These are phyloP conservation scores for Phanerochaete carnosa DNA, from an alignment of 768 basidiomycete species.

Conservation along the genomic window DNA sequence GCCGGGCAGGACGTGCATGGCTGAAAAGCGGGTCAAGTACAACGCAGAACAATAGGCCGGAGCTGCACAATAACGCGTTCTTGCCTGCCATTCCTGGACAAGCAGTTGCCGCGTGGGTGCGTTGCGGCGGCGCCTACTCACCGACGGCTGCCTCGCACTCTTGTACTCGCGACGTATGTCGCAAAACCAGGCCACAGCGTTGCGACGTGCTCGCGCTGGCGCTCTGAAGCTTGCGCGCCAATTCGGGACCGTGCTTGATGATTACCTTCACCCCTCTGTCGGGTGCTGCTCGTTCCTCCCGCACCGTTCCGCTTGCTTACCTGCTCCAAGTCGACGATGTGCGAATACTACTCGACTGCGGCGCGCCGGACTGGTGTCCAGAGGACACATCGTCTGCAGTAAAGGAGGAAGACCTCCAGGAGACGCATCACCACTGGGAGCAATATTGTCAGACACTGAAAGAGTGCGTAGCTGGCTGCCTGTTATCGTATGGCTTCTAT, in stretches of 20 bases:
- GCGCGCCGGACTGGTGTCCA: slow-evolving; percentile 82
- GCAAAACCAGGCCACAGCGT: too few relatives aligned
- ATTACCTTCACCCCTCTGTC: slow-evolving; percentile 94
- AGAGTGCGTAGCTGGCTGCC: slow-evolving; percentile 47
- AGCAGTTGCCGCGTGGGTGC: neutral
- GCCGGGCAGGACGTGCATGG: neutral
- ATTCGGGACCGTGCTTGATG: slow-evolving; percentile 41
- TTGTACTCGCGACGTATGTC: too few relatives aligned
- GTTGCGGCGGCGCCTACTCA: slow-evolving; percentile 53
- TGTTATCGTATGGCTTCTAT: neutral
- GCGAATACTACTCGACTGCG: slow-evolving; percentile 90
- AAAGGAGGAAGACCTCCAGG: slow-evolving; percentile 29
- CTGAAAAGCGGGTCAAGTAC: slow-evolving; percentile 12
- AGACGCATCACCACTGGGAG: slow-evolving; percentile 47
- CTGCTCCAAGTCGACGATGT: slow-evolving; percentile 94
- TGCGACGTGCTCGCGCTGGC: too few relatives aligned
- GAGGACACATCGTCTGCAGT: slow-evolving; percentile 35
- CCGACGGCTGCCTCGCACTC: slow-evolving; percentile 53
- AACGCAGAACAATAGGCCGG: slow-evolving; percentile 12
- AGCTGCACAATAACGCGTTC: slow-evolving; percentile 8
- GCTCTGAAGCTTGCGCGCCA: neutral
- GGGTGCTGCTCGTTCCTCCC: slow-evolving; percentile 69
- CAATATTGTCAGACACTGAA: slow-evolving; percentile 63
- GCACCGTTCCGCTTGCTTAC: slow-evolving; percentile 70
- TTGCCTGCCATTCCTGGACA: slow-evolving; percentile 7